Evolutionary conservation across 495 filamentous ascomycete genomes (phyloP).

Genomic region (Penicillium samsonianum): DNA sequence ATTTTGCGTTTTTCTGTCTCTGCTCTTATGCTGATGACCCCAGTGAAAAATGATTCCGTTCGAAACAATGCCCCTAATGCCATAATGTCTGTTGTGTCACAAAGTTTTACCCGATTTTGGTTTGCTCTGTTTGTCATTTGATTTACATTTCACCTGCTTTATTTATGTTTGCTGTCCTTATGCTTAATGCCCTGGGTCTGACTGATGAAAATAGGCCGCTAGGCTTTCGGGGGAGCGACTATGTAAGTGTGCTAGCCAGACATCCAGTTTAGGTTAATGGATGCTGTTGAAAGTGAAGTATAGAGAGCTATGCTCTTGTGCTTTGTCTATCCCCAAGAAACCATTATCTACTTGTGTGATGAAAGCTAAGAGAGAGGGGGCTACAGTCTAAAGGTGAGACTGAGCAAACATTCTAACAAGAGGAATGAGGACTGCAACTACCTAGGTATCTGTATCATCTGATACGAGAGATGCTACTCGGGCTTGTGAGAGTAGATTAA

Average conservation of each 20-base stretch:
- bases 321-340: neutral
- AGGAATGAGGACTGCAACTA: neutral
- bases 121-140: neutral
- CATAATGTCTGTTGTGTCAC: neutral
- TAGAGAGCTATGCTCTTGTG: neutral
- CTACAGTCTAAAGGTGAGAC: neutral
- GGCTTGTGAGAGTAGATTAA: neutral
- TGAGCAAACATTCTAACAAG: neutral
- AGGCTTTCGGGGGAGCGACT: neutral
- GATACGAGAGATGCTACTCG: neutral
- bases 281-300: neutral
- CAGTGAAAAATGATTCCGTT: constrained; percentile 3
- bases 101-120: neutral
- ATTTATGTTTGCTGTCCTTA: neutral
- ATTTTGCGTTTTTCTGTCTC: neutral
- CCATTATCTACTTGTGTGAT: neutral
- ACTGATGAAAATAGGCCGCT: constrained; percentile 2
- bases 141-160: neutral
- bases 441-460: neutral
- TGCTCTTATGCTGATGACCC: constrained; percentile 8
- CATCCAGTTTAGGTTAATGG: neutral
- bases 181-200: neutral
- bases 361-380: neutral
- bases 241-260: constrained; percentile 4
- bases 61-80: neutral